These are phyloP conservation scores for Entomophthora muscae DNA, from an alignment of 371 early-diverging fungal genomes.

Conservation along the genomic window DNA sequence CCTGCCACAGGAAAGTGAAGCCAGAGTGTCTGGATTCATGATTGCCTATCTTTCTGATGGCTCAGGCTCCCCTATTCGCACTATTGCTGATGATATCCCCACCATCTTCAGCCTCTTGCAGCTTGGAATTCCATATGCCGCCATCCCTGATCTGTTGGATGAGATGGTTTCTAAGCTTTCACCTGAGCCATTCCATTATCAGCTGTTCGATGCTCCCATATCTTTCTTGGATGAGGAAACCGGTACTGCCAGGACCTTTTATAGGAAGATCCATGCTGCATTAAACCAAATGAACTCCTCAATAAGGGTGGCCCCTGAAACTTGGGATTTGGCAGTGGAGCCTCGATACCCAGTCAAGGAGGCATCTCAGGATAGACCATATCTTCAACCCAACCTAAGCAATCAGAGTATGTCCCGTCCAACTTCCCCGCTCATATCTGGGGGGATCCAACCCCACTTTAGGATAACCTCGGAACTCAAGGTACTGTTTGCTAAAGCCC, in stretches of 20 bases:
- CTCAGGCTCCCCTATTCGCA: background rate
- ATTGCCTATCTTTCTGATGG: background rate
- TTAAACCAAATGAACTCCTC: background rate
- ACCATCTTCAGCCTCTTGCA: background rate
- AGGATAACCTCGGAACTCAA: too few species aligned
- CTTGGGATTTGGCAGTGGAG: background rate
- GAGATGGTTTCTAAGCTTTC: background rate
- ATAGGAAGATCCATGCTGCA: background rate
- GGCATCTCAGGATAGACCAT: too few species aligned
- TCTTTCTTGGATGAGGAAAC: background rate
- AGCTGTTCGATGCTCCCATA: too few species aligned
- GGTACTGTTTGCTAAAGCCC: too few species aligned
- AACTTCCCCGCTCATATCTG: too few species aligned
- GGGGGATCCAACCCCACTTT: too few species aligned
- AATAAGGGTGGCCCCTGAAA: background rate
- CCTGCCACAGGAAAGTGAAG: background rate
- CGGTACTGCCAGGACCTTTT: background rate
- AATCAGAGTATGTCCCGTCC: too few species aligned
- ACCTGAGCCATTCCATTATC: background rate
- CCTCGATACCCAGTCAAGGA: background rate
- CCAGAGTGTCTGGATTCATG: background rate
- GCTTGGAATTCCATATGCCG: background rate
- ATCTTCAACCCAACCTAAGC: too few species aligned
- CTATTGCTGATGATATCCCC: background rate
- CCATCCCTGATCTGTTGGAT: background rate